Evolutionary conservation across 768 basidiomycete genomes (phyloP).

Genomic region (Lepiota venenata): DNA sequence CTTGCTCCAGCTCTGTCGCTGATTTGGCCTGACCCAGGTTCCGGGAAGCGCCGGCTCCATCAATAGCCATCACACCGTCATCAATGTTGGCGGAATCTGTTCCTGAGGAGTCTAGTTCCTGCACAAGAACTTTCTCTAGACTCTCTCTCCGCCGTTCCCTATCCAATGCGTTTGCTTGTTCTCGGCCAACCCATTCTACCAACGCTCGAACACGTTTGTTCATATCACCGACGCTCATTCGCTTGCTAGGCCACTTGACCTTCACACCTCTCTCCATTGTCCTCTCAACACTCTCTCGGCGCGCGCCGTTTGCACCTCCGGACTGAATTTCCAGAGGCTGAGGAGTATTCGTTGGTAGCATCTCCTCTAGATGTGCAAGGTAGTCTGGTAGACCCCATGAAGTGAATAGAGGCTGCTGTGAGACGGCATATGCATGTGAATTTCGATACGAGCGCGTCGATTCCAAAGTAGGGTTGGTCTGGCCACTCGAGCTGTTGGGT

Average conservation of each 20-base stretch:
- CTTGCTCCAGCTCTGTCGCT: constrained; percentile 11
- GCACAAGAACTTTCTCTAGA: constrained; percentile 51
- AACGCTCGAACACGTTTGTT: constrained; percentile 89
- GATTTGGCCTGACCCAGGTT: constrained; percentile 11
- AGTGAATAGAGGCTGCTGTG: constrained; percentile 75
- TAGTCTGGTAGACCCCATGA: constrained; percentile 95
- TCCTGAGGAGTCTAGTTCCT: constrained; percentile 20
- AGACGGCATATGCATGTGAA: constrained; percentile 76
- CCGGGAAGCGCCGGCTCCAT: constrained; percentile 14
- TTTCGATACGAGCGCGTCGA: constrained; percentile 72
- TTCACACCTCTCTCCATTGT: constrained; percentile 76
- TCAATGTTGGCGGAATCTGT: constrained; percentile 15
- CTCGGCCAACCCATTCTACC: constrained; percentile 91
- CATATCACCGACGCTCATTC: constrained; percentile 97
- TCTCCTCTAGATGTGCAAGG: constrained; percentile 78
- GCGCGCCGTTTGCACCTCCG: constrained; percentile 28
- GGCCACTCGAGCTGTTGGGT: constrained; percentile 31
- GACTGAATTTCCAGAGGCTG: constrained; percentile 70
- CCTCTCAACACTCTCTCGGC: constrained; percentile 55
- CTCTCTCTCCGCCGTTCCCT: constrained; percentile 67
- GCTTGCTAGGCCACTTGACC: constrained; percentile 91
- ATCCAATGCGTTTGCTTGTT: constrained; percentile 75
- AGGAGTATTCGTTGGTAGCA: constrained; percentile 76
- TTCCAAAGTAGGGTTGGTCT: constrained; percentile 33
- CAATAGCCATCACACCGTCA: constrained; percentile 31